Conservation (phyloP, 177 flowering plant genomes). For the Vitis hybrid region DNA sequence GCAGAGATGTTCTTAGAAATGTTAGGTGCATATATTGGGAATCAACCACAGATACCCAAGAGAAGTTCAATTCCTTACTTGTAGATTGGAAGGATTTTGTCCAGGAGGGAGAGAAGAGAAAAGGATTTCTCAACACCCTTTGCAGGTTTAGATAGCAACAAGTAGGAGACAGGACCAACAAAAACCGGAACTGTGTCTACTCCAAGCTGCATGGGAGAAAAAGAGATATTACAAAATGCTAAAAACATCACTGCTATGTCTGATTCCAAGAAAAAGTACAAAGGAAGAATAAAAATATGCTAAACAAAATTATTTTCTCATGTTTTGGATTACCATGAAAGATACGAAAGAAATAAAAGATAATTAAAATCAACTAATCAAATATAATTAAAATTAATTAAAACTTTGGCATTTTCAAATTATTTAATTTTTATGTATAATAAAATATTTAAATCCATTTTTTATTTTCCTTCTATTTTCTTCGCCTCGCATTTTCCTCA, state of each 20-base stretch:
- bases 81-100: conserved; percentile 66
- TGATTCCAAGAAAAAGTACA: too few species aligned
- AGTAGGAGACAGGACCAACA: conserved; percentile 82
- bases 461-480: too few species aligned
- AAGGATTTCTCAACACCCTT: conserved; percentile 78
- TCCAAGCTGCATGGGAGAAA: conserved; percentile 51
- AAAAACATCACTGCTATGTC: background rate
- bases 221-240: background rate
- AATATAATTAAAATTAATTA: too few species aligned
- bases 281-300: too few species aligned
- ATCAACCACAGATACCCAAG: background rate
- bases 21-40: background rate
- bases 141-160: conserved; percentile 78
- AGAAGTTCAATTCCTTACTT: conserved; percentile 40
- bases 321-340: too few species aligned
- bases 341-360: too few species aligned
- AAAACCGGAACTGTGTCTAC: conserved; percentile 75
- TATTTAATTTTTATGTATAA: too few species aligned
- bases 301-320: too few species aligned
- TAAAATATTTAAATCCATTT: too few species aligned
- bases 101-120: conserved; percentile 58
- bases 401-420: too few species aligned
- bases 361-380: too few species aligned
- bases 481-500: too few species aligned
- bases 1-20: conserved; percentile 16